phyloP scores from a whole-genome alignment of 306 rosid genomes.

The Carpinus fangiana region DNA sequence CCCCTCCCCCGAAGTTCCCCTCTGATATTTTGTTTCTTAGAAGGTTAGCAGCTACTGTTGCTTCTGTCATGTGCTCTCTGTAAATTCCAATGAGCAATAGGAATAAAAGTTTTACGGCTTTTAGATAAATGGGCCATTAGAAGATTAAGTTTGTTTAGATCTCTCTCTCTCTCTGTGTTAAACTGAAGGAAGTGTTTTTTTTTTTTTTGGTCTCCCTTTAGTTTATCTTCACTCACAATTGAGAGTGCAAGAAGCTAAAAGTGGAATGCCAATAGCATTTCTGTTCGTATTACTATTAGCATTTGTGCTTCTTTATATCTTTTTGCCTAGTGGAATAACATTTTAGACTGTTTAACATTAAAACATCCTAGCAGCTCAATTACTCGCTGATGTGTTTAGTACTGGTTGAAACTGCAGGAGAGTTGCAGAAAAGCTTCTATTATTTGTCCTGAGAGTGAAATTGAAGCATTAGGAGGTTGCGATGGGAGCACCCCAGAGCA shows the following conservation, averaged over 20 bases:
- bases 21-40: neutral
- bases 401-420: constrained; percentile 58
- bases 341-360: neutral
- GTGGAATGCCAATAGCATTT: neutral
- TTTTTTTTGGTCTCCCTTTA: neutral
- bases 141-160: neutral
- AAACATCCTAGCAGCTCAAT: neutral
- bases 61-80: neutral
- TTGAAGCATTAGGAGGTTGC: constrained; percentile 59
- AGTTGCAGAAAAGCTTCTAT: constrained; percentile 65
- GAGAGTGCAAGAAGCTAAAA: neutral
- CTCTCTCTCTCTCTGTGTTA: neutral
- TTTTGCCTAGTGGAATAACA: constrained; percentile 1
- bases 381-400: constrained; percentile 24
- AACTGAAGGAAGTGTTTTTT: neutral
- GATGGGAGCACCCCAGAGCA: constrained; percentile 74
- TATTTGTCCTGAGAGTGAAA: constrained; percentile 68
- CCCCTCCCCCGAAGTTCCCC: neutral
- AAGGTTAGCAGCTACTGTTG: constrained; percentile 1
- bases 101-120: neutral
- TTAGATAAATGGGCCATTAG: neutral
- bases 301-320: constrained; percentile 18
- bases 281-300: neutral
- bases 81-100: neutral
- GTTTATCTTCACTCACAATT: neutral